Evolutionary conservation across 148 eudicot genomes (phyloP).

Genomic region (Oxyria digyna): DNA sequence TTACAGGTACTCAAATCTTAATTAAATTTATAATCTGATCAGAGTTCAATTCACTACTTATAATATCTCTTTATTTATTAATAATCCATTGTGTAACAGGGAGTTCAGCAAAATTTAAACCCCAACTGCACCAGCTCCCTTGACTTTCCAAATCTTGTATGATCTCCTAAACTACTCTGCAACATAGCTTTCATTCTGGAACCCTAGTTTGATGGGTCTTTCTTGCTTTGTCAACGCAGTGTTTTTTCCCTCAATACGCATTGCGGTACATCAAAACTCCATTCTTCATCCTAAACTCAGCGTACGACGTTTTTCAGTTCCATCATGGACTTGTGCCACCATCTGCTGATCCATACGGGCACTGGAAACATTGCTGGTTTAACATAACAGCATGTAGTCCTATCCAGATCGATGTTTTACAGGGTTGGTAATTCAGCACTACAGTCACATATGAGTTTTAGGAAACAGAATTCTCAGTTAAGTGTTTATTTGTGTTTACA

Average conservation of each 20-base stretch:
- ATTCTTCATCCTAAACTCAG: slow-evolving; percentile 69
- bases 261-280: slow-evolving; percentile 62
- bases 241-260: slow-evolving; percentile 83
- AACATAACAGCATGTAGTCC: slow-evolving; percentile 40
- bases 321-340: slow-evolving; percentile 78
- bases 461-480: too few species aligned
- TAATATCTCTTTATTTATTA: too few species aligned
- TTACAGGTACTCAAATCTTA: slow-evolving; percentile 48
- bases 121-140: slow-evolving; percentile 41
- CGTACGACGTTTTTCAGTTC: slow-evolving; percentile 89
- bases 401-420: slow-evolving; percentile 43
- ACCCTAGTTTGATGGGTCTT: neutral
- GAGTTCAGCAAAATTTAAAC: slow-evolving; percentile 54
- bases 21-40: too few species aligned
- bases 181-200: slow-evolving; percentile 7
- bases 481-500: slow-evolving; percentile 18
- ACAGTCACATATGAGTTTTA: too few species aligned
- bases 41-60: too few species aligned
- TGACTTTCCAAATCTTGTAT: slow-evolving; percentile 43
- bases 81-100: slow-evolving; percentile 25
- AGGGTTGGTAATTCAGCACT: slow-evolving; percentile 49
- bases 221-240: slow-evolving; percentile 32
- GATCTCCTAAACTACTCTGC: slow-evolving; percentile 2
- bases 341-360: slow-evolving; percentile 50
- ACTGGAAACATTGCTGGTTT: slow-evolving; percentile 63